Evolutionary conservation across 331 rosid genomes (phyloP), one percentile per base, ranked within the genome.

Genomic region (Prunus yedoensis): DNA sequence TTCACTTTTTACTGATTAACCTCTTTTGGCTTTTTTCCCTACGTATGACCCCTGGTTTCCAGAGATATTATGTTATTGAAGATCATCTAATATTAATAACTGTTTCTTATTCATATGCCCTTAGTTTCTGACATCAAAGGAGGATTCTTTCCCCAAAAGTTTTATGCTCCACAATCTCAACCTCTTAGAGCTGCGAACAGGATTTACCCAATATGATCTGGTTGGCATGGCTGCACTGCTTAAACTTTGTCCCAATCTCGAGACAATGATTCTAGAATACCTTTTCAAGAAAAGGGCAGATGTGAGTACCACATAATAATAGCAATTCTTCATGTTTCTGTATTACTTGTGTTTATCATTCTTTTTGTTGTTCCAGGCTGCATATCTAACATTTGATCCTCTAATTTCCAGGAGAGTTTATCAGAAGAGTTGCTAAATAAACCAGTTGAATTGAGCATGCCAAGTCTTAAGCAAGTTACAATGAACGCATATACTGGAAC

Each of bases 211-310:
- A 46, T 60, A 46, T 21, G 76, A 72, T 7, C 76, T 57, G 2
- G 2, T 57, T 72, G 56, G 76, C 67, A 41, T 72, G 76, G 76
- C 76, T 41, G 76, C 76, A 57, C 43, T 72, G 67, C 67, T 72
- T 57, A 62, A 57, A 47, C 43, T 21, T 58, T 57, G 23, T 8
- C 76, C 67, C 54, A 57, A 72, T 43, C 56, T 72, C 2, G 41
- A 57, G 56, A 56, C 38, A 17, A 72, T 72, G 76, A 57, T 13
- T 41, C 63, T 72, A 16, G 41, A 72, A 21, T 72, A 72, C 20
- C 41, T 59, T 23, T 17, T 13, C 11, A 71, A 38, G 54, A 14
- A 8, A 1, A 54, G 14, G 76, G 41, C 43, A 72, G 41, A 72
- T 8, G 76, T 41, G 67, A 72, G 67, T 72, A 54, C 32, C 2